These are phyloP conservation scores for Bipolaris oryzae DNA, from an alignment of 2,329 filamentous ascomycete species.

Conservation along the genomic window DNA sequence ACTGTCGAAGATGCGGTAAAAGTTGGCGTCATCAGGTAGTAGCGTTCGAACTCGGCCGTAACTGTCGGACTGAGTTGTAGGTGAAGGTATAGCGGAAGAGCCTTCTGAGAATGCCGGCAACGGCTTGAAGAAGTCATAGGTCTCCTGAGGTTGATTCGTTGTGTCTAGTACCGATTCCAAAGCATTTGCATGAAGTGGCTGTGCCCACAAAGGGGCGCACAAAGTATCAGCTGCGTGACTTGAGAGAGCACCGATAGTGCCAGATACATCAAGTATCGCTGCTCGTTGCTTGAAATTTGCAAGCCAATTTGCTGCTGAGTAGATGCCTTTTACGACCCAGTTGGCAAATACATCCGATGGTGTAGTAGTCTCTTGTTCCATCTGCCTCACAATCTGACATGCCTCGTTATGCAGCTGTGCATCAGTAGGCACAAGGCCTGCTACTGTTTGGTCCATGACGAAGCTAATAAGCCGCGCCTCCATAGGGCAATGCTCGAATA, in stretches of 20 bases:
- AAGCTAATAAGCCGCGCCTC: slow-evolving; percentile 28
- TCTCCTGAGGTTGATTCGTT: background rate
- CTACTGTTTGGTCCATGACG: slow-evolving; percentile 14
- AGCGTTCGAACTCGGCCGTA: slow-evolving; percentile 10
- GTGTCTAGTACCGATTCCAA: background rate
- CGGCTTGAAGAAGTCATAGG: background rate
- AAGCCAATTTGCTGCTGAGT: slow-evolving; percentile 21
- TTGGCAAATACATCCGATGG: slow-evolving; percentile 33
- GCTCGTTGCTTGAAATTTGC: slow-evolving; percentile 21
- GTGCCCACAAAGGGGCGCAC: background rate
- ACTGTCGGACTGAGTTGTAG: slow-evolving; percentile 6
- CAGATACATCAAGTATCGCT: slow-evolving; percentile 1
- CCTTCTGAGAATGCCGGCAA: background rate
- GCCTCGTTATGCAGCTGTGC: slow-evolving; percentile 28
- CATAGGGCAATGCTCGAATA: slow-evolving; percentile 34
- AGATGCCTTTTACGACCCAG: slow-evolving; percentile 30
- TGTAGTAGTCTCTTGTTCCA: slow-evolving; percentile 27
- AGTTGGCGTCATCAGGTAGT: slow-evolving; percentile 25
- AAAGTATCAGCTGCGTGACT: background rate
- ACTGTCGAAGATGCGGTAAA: slow-evolving; percentile 25
- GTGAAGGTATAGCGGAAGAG: background rate
- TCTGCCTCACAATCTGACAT: slow-evolving; percentile 28
- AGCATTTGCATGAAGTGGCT: background rate
- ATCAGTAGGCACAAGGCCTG: slow-evolving; percentile 11
- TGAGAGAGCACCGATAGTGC: background rate